A percentile compares a stretch with the other conserved stretches of the same genome.
phyloP scores from a whole-genome alignment of 2,329 filamentous ascomycete genomes.

The Thielaviopsis euricoi region DNA sequence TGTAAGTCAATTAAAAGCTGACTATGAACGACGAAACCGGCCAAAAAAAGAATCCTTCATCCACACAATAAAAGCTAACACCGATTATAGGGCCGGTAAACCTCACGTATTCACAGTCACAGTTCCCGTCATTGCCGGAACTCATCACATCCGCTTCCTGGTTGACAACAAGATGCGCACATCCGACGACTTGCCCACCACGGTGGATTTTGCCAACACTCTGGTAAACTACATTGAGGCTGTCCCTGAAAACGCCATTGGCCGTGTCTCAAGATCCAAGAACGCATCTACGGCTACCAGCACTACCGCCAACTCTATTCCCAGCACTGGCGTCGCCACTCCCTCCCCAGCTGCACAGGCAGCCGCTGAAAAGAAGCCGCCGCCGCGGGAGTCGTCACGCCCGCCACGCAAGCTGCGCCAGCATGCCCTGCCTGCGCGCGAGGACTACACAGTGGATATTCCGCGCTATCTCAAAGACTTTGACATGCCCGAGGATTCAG shows the following conservation, averaged over 20 bases:
- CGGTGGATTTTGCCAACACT: constrained; percentile 95
- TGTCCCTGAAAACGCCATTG: constrained; percentile 44
- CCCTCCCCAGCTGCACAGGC: constrained; percentile 12
- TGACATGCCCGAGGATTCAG: constrained; percentile 67
- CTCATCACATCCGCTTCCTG: constrained; percentile 91
- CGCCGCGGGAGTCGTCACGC: constrained; percentile 22
- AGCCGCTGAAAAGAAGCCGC: constrained; percentile 19
- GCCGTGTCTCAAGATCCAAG: constrained; percentile 16
- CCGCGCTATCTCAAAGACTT: constrained; percentile 77
- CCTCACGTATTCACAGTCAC: constrained; percentile 56
- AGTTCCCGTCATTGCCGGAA: constrained; percentile 76
- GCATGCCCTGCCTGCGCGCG: constrained; percentile 37
- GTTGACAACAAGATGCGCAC: constrained; percentile 89
- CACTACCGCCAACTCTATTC: constrained; percentile 15
- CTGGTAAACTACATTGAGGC: constrained; percentile 98
- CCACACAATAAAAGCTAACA: constrained; percentile 10
- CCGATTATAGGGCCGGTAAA: constrained; percentile 29
- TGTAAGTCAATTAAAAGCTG: constrained; percentile 41
- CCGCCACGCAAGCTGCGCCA: constrained; percentile 27
- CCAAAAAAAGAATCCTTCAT: no score
- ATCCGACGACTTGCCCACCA: constrained; percentile 73
- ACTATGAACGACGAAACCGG: neutral
- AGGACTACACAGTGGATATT: constrained; percentile 54
- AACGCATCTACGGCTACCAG: constrained; percentile 3
- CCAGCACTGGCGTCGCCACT: constrained; percentile 12